phyloP scores from a whole-genome alignment of 495 filamentous ascomycete species.

The Neurospora tetrasperma region DNA sequence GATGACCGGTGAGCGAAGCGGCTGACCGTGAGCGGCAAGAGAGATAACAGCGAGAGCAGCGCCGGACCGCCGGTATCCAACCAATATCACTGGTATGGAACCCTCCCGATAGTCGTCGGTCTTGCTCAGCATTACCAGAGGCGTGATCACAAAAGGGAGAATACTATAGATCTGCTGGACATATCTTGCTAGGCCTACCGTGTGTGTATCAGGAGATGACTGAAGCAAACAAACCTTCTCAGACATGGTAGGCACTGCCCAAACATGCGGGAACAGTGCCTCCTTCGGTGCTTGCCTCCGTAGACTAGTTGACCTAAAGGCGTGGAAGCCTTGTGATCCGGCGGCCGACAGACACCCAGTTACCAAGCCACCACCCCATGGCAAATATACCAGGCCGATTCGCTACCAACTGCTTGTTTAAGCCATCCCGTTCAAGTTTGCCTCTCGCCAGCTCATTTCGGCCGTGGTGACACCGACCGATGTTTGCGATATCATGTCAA shows the following conservation, averaged over 20 bases:
- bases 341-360: not conserved
- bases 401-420: not conserved
- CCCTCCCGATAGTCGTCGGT: not conserved
- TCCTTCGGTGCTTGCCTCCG: not conserved
- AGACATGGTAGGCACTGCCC: not conserved
- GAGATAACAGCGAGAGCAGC: not conserved
- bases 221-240: not conserved
- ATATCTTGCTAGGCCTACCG: not conserved
- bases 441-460: not conserved
- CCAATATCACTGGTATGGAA: not conserved
- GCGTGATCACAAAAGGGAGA: not conserved
- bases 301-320: not conserved
- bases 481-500: not conserved
- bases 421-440: not conserved
- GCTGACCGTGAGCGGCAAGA: not conserved
- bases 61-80: not conserved
- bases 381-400: not conserved
- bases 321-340: not conserved
- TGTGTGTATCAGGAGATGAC: not conserved
- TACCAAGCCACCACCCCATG: not conserved
- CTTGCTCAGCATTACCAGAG: not conserved
- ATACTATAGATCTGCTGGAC: not conserved
- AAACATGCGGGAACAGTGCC: not conserved
- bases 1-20: not conserved
- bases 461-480: not conserved